Evolutionary conservation across 2,329 filamentous ascomycete genomes (phyloP).

Genomic region (Orbilia oligospora): DNA sequence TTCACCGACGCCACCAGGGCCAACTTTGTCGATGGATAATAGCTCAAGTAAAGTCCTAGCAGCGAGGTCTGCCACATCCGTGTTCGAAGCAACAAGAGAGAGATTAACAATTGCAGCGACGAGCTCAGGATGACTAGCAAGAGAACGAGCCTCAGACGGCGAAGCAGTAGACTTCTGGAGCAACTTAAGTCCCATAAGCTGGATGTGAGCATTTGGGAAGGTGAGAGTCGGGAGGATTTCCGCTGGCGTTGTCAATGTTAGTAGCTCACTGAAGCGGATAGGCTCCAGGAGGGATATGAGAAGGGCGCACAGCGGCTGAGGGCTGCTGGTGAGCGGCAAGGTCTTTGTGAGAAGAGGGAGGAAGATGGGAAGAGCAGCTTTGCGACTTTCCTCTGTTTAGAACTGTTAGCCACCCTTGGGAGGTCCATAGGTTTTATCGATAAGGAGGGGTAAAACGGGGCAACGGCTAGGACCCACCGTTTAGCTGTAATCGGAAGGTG

Average conservation of each 20-base stretch:
- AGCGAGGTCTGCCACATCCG: slow-evolving; percentile 53
- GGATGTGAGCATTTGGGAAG: slow-evolving; percentile 59
- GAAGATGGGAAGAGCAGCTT: slow-evolving; percentile 55
- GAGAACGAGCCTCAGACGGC: slow-evolving; percentile 50
- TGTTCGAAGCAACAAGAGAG: slow-evolving; percentile 55
- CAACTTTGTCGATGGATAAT: slow-evolving; percentile 51
- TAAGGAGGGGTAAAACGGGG: slow-evolving; percentile 55
- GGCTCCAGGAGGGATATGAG: slow-evolving; percentile 53
- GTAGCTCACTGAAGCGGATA: slow-evolving; percentile 53
- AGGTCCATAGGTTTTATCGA: slow-evolving; percentile 37
- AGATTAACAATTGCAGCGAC: slow-evolving; percentile 59
- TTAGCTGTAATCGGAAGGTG: slow-evolving; percentile 60
- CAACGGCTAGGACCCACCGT: slow-evolving; percentile 41
- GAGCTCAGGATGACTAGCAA: slow-evolving; percentile 56
- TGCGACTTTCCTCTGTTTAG: slow-evolving; percentile 55
- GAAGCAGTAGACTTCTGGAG: slow-evolving; percentile 55
- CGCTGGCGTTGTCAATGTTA: slow-evolving; percentile 55
- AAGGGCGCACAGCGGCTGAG: slow-evolving; percentile 58
- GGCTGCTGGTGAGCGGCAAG: slow-evolving; percentile 50
- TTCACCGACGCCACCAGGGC: slow-evolving; percentile 51
- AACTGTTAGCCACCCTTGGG: slow-evolving; percentile 20
- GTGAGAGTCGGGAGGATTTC: slow-evolving; percentile 58
- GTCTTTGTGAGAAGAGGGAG: slow-evolving; percentile 59
- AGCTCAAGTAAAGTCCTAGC: slow-evolving; percentile 48
- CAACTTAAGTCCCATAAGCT: slow-evolving; percentile 54